phyloP scores from a whole-genome alignment of 2,329 filamentous ascomycete genomes.

The Colletotrichum ledebouriae region DNA sequence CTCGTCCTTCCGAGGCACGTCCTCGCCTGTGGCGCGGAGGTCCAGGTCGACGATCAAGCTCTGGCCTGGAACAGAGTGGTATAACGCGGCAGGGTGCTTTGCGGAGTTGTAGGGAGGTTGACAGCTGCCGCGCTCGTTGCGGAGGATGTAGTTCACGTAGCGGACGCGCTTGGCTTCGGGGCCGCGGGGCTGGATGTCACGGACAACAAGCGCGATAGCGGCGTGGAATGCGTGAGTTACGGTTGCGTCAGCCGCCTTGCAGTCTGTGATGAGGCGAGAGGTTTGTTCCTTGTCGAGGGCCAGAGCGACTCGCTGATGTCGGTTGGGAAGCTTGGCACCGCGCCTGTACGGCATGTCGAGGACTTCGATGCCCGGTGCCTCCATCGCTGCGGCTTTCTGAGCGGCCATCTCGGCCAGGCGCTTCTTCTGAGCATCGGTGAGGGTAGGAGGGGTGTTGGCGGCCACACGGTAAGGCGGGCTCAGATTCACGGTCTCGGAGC shows the following conservation, averaged over 20 bases:
- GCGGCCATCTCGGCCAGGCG: slow-evolving; percentile 39
- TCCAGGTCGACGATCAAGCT: slow-evolving; percentile 48
- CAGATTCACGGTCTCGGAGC: slow-evolving; percentile 43
- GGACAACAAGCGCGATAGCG: slow-evolving; percentile 48
- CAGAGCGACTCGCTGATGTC: slow-evolving; percentile 47
- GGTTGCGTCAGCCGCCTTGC: slow-evolving; percentile 44
- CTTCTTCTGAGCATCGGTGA: slow-evolving; percentile 38
- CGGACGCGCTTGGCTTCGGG: slow-evolving; percentile 27
- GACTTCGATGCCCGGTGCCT: slow-evolving; percentile 18
- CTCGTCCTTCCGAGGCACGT: slow-evolving; percentile 34
- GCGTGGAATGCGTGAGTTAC: slow-evolving; percentile 52
- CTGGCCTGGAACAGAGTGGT: slow-evolving; percentile 49
- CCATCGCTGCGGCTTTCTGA: slow-evolving; percentile 21
- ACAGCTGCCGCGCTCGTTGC: slow-evolving; percentile 50
- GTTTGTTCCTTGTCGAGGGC: slow-evolving; percentile 44
- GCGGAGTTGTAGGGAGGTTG: slow-evolving; percentile 44
- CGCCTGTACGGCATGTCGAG: slow-evolving; percentile 45
- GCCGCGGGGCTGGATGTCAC: slow-evolving; percentile 46
- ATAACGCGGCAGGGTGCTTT: slow-evolving; percentile 47
- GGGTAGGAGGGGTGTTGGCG: slow-evolving; percentile 42
- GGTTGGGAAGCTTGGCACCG: slow-evolving; percentile 42
- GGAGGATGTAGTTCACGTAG: slow-evolving; percentile 51
- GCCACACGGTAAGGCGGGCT: slow-evolving; percentile 49
- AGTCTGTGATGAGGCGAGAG: slow-evolving; percentile 39
- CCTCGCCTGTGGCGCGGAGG: slow-evolving; percentile 18